These are phyloP conservation scores for Chimonanthus praecox DNA, from an alignment of 164 flowering plant genomes.

Conservation along the genomic window DNA sequence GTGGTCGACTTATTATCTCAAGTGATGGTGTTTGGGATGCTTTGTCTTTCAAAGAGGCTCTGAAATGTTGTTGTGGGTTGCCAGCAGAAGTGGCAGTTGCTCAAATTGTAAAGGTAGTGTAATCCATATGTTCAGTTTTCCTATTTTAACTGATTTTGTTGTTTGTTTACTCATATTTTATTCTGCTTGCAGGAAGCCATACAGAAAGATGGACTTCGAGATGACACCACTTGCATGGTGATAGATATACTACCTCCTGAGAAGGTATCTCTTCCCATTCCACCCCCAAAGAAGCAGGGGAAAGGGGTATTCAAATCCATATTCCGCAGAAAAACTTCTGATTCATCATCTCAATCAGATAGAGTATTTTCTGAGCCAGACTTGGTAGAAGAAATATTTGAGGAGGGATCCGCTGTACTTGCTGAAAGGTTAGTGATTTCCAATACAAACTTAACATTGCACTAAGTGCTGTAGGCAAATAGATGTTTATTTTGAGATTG, in stretches of 20 bases:
- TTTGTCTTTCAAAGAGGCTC: conserved; percentile 59
- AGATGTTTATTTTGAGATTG: no score
- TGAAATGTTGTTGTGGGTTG: conserved; percentile 84
- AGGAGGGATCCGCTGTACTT: conserved; percentile 95
- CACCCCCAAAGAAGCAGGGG: conserved; percentile 70
- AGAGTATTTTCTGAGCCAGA: conserved; percentile 59
- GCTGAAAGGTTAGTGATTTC: conserved; percentile 67
- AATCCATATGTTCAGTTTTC: not conserved
- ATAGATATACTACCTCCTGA: conserved; percentile 71
- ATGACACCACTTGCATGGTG: conserved; percentile 98
- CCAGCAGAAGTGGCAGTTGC: conserved; percentile 82
- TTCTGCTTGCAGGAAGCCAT: conserved; percentile 66
- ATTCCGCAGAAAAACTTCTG: conserved; percentile 65
- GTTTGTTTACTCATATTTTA: conserved; percentile 2
- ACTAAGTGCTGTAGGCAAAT: no score
- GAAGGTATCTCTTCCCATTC: conserved; percentile 48
- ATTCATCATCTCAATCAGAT: conserved; percentile 47
- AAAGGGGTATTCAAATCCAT: conserved; percentile 78
- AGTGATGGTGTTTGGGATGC: conserved; percentile 99
- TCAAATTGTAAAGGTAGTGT: conserved; percentile 74
- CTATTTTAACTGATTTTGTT: not conserved
- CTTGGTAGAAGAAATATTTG: conserved; percentile 81
- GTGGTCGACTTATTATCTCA: conserved; percentile 85
- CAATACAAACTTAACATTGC: not conserved
- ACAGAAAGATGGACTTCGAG: conserved; percentile 72